Percentiles rank a stretch among this genome's conserved stretches.
These are phyloP conservation scores for Chlorella variabilis DNA, from an alignment of 163 green algal genomes.

Conservation along the genomic window DNA sequence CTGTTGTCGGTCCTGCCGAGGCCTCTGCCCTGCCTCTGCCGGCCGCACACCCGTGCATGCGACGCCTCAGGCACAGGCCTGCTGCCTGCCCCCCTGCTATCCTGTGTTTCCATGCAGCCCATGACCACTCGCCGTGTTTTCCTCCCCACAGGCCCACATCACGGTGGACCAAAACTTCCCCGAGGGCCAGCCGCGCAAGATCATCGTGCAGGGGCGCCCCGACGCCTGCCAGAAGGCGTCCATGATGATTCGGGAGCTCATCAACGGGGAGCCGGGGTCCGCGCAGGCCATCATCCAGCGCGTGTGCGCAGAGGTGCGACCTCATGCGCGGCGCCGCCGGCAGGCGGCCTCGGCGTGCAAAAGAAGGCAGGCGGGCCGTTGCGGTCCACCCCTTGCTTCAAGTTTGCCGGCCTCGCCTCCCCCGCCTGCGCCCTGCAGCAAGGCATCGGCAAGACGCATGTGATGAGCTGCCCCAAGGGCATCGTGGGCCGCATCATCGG, in stretches of 20 bases:
- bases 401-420: background rate
- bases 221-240: conserved; percentile 78
- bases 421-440: conserved; percentile 65
- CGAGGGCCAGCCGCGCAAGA: conserved; percentile 70
- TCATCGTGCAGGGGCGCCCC: conserved; percentile 70
- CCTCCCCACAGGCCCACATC: conserved; percentile 46
- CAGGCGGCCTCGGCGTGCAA: background rate
- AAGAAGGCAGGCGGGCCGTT: no score
- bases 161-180: conserved; percentile 85
- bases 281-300: conserved; percentile 88
- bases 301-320: conserved; percentile 57
- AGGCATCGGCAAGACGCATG: conserved; percentile 68
- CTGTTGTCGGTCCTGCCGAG: no score
- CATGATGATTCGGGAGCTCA: conserved; percentile 85
- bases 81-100: no score
- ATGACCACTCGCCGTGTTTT: no score
- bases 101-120: no score
- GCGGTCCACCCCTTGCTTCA: background rate
- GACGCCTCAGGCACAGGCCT: no score
- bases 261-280: conserved; percentile 79
- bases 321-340: background rate
- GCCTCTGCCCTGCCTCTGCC: no score
- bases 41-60: no score
- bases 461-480: conserved; percentile 81
- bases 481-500: conserved; percentile 97